These are phyloP conservation scores for Psophocarpus tetragonolobus DNA, from an alignment of 306 rosid genomes.

Conservation along the genomic window DNA sequence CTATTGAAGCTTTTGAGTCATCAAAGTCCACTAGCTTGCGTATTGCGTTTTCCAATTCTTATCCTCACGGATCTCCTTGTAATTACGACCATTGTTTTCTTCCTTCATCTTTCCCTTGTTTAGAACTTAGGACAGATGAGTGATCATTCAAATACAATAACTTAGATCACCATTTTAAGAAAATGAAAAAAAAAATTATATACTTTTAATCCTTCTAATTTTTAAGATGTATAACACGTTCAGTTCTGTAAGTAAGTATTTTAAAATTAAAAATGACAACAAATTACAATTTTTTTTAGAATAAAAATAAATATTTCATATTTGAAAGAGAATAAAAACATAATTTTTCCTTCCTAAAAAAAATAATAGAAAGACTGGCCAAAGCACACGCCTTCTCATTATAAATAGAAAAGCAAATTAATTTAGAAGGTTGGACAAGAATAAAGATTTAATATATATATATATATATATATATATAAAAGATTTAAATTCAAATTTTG, in stretches of 20 bases:
- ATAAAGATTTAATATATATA: background rate
- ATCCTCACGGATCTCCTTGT: background rate
- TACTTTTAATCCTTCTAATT: too few species aligned
- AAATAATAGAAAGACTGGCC: too few species aligned
- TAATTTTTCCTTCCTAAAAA: too few species aligned
- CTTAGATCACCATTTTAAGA: background rate
- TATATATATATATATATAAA: too few species aligned
- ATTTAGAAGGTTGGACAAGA: background rate
- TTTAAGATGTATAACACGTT: too few species aligned
- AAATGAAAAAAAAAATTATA: background rate
- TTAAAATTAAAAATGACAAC: too few species aligned
- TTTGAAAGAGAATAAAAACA: too few species aligned
- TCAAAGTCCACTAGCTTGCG: constrained; percentile 9
- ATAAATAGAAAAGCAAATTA: background rate
- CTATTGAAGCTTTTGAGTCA: constrained; percentile 23
- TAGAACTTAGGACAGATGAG: background rate
- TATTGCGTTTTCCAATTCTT: background rate
- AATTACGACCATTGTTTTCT: background rate
- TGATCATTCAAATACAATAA: background rate
- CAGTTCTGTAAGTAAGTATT: too few species aligned
- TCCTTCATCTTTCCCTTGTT: background rate
- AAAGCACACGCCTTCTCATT: background rate
- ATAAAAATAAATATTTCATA: too few species aligned
- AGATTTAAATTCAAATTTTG: background rate
- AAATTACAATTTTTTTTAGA: too few species aligned